Evolutionary conservation across 2,329 filamentous ascomycete species (phyloP).

Genomic region (Diaporthe amygdali): DNA sequence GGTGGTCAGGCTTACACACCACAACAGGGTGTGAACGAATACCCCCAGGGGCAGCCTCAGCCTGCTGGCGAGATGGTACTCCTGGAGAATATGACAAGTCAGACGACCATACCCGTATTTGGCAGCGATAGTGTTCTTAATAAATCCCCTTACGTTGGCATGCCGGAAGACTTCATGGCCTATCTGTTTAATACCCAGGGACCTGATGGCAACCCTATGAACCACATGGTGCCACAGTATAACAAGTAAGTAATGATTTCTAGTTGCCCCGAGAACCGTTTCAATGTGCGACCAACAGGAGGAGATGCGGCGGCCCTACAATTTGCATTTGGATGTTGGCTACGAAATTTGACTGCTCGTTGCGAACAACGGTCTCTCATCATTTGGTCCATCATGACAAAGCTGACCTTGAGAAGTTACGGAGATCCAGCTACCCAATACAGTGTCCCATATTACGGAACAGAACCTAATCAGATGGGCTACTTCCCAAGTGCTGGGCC

Average conservation of each 20-base stretch:
- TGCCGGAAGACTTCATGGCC: constrained; percentile 86
- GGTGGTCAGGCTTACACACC: constrained; percentile 41
- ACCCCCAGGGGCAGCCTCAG: constrained; percentile 49
- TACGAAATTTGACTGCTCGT: too few relatives aligned
- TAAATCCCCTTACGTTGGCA: constrained; percentile 82
- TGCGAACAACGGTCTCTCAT: background rate
- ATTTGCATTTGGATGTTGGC: background rate
- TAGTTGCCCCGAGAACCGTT: too few relatives aligned
- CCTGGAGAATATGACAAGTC: constrained; percentile 66
- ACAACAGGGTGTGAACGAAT: constrained; percentile 40
- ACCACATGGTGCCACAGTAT: constrained; percentile 52
- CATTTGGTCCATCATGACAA: background rate
- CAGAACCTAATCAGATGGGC: constrained; percentile 53
- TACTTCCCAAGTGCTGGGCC: constrained; percentile 63
- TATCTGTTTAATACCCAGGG: constrained; percentile 79
- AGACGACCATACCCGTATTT: constrained; percentile 83
- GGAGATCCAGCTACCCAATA: constrained; percentile 56
- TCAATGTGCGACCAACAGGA: background rate
- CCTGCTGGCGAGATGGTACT: constrained; percentile 61
- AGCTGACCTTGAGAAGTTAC: constrained; percentile 49
- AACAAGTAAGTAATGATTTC: constrained; percentile 49
- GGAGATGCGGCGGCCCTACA: background rate
- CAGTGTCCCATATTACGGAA: constrained; percentile 53
- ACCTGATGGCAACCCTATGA: constrained; percentile 57
- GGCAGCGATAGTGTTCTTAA: constrained; percentile 79